These are phyloP conservation scores for Yamadazyma insecticola DNA, from an alignment of 805 yeast genomes.

Conservation along the genomic window DNA sequence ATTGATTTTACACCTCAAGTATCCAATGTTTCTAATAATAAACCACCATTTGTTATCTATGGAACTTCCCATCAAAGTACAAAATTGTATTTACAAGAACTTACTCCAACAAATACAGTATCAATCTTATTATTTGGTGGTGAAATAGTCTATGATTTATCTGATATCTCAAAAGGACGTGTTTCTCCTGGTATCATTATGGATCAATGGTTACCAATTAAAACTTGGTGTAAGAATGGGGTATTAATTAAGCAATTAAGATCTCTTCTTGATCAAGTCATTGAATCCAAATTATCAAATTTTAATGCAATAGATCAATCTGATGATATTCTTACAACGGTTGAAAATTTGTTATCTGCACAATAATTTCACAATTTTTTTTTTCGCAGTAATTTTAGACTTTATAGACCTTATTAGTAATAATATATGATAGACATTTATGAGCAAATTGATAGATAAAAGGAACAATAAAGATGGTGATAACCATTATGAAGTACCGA, in stretches of 20 bases:
- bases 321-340: slow-evolving; percentile 2
- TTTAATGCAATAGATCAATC: slow-evolving; percentile 2
- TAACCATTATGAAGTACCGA: too few species aligned
- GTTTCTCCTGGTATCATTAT: slow-evolving; percentile 80
- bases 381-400: not conserved
- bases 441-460: not conserved
- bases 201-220: slow-evolving; percentile 84
- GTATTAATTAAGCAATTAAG: slow-evolving; percentile 74
- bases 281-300: slow-evolving; percentile 49
- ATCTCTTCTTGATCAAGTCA: slow-evolving; percentile 58
- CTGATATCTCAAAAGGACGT: slow-evolving; percentile 36
- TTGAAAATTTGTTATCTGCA: slow-evolving; percentile 4
- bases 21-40: slow-evolving; percentile 5
- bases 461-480: too few species aligned
- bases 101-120: slow-evolving; percentile 74
- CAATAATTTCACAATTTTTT: not conserved
- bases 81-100: slow-evolving; percentile 65
- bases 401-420: too few species aligned
- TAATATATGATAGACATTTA: too few species aligned
- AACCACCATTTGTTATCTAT: slow-evolving; percentile 60
- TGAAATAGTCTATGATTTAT: slow-evolving; percentile 53
- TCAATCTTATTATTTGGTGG: slow-evolving; percentile 84
- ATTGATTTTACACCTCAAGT: slow-evolving; percentile 39
- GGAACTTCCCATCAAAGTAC: slow-evolving; percentile 56
- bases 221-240: slow-evolving; percentile 93